A percentile compares a stretch with the other conserved stretches of the same genome.
phyloP scores from a whole-genome alignment of 73 alveolate species.

The Durusdinium trenchii region DNA sequence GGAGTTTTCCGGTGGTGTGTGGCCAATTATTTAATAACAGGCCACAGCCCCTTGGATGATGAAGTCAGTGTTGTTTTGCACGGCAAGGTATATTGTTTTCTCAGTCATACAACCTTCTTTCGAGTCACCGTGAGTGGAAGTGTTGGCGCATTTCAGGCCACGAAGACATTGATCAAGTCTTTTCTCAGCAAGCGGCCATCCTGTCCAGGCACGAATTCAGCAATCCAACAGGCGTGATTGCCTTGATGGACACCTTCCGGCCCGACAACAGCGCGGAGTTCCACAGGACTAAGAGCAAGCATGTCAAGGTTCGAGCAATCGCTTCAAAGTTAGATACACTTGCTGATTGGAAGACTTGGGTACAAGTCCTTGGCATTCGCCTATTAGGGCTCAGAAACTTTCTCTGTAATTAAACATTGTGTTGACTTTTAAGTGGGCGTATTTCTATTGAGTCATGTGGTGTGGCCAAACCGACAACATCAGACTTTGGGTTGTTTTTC shows the following conservation, averaged over 20 bases:
- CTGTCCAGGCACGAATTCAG: neutral
- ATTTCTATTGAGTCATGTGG: neutral
- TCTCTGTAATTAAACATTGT: neutral
- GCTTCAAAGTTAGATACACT: neutral
- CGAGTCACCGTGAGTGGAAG: neutral
- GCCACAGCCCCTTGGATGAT: neutral
- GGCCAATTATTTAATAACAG: neutral
- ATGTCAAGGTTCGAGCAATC: neutral
- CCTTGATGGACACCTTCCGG: neutral
- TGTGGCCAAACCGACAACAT: neutral
- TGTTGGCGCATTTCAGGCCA: neutral
- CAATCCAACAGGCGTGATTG: neutral
- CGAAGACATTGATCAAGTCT: constrained; percentile 22
- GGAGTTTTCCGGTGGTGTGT: neutral
- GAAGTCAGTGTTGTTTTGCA: neutral
- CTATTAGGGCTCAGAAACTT: neutral
- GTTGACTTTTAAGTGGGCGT: neutral
- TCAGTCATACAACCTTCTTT: neutral
- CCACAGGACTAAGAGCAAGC: neutral
- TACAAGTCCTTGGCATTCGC: neutral
- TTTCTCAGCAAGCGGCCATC: neutral
- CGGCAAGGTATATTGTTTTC: neutral
- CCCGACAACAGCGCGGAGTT: neutral
- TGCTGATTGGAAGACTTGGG: constrained; percentile 9
- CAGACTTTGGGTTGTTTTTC: neutral